These are phyloP conservation scores for Pascua sp. DNA, from an alignment of 1,284 basidiomycete genomes.

Conservation along the genomic window DNA sequence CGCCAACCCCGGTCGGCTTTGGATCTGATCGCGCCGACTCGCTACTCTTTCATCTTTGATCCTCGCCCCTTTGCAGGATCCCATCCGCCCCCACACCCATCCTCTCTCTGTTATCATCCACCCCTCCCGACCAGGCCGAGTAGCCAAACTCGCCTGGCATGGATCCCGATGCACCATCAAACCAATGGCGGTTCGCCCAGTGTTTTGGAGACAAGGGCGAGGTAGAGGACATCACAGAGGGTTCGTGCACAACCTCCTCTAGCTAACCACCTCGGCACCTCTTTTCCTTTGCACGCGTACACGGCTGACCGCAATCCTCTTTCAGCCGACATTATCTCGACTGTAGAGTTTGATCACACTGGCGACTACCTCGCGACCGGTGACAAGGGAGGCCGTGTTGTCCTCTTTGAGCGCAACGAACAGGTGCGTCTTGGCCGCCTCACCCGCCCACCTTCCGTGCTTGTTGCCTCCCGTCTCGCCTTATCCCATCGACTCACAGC, in stretches of 20 bases:
- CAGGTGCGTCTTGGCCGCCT: slow-evolving; percentile 60
- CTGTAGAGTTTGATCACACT: slow-evolving; percentile 99
- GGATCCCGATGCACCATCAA: slow-evolving; percentile 64
- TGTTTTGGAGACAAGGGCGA: slow-evolving; percentile 99
- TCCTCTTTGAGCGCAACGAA: slow-evolving; percentile 98
- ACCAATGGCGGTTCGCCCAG: slow-evolving; percentile 97
- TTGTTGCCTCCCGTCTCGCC: too few species aligned
- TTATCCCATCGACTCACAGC: too few species aligned
- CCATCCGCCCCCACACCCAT: too few species aligned
- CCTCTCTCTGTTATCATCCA: too few species aligned
- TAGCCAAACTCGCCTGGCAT: slow-evolving; percentile 45
- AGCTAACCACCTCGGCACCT: too few species aligned
- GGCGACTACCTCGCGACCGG: slow-evolving; percentile 99
- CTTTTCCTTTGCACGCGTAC: slow-evolving; percentile 1
- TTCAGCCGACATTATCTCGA: slow-evolving; percentile 95
- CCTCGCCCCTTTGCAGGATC: too few species aligned
- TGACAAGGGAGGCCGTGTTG: slow-evolving; percentile 98
- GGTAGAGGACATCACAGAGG: slow-evolving; percentile 99
- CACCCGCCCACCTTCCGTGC: too few species aligned
- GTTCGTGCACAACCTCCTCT: slow-evolving; percentile 50
- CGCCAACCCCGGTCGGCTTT: too few species aligned
- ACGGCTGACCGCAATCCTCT: slow-evolving; percentile 2
- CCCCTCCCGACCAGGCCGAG: too few species aligned
- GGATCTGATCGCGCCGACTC: too few species aligned
- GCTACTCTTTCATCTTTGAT: too few species aligned